phyloP scores from a whole-genome alignment of 768 basidiomycete species.

The Termitomyces sp. region DNA sequence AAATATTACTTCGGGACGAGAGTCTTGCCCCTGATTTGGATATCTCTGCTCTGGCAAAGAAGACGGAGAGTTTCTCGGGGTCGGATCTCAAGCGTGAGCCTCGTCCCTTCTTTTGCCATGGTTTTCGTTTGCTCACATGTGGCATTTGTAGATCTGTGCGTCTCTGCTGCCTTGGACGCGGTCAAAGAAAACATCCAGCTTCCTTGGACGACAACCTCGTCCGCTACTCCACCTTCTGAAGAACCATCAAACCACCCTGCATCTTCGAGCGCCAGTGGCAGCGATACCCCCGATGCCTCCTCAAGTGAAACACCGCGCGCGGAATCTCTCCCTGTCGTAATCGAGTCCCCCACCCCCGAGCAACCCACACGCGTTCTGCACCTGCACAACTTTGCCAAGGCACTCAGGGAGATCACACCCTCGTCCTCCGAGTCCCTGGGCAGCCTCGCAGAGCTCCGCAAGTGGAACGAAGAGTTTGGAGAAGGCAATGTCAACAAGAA shows the following conservation, averaged over 20 bases:
- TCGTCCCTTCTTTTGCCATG: neutral
- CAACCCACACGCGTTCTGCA: constrained; percentile 28
- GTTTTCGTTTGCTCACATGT: neutral
- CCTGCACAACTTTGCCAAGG: constrained; percentile 72
- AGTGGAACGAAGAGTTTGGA: constrained; percentile 94
- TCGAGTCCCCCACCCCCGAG: constrained; percentile 2
- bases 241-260: neutral
- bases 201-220: constrained; percentile 57
- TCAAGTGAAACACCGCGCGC: neutral
- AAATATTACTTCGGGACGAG: constrained; percentile 85
- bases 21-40: constrained; percentile 60
- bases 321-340: constrained; percentile 10
- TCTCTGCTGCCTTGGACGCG: constrained; percentile 86
- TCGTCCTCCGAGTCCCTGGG: constrained; percentile 82
- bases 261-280: neutral
- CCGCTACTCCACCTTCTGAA: neutral
- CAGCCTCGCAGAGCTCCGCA: constrained; percentile 67
- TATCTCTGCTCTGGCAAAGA: constrained; percentile 52
- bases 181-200: constrained; percentile 81
- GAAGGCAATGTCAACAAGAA: constrained; percentile 70
- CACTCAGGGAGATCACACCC: constrained; percentile 85
- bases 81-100: constrained; percentile 90
- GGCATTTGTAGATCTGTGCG: constrained; percentile 68
- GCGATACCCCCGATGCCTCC: neutral
- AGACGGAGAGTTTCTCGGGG: constrained; percentile 86